Evolutionary conservation across 306 rosid genomes (phyloP).

Genomic region (Lathyrus aphaca): DNA sequence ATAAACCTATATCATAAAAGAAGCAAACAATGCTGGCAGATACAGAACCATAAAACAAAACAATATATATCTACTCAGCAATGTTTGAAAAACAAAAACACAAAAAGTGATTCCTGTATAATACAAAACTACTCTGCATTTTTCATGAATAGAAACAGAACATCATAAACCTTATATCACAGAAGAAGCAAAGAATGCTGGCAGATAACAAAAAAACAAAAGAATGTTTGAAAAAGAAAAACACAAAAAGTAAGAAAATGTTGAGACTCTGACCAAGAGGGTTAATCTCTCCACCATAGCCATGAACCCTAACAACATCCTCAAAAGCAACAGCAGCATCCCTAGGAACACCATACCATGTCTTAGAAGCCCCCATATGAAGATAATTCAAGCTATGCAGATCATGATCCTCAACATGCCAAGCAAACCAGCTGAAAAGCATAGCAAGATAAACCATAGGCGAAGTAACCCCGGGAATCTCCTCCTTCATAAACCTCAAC

Average conservation of each 20-base stretch:
- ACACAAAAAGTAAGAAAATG: neutral
- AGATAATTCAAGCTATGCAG: conserved; percentile 91
- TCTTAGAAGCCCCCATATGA: conserved; percentile 92
- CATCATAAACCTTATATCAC: neutral
- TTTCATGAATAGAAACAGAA: conserved; percentile 26
- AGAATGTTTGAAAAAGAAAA: neutral
- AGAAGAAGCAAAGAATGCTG: neutral
- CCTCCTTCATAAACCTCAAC: conserved; percentile 98
- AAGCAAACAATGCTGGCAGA: neutral
- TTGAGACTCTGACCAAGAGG: conserved; percentile 78
- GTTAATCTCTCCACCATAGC: conserved; percentile 91
- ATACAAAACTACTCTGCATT: conserved; percentile 7
- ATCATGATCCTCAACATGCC: conserved; percentile 99
- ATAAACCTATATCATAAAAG: neutral
- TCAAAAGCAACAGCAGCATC: conserved; percentile 96
- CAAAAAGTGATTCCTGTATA: neutral
- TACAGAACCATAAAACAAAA: conserved; percentile 1
- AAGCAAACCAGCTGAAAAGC: conserved; percentile 99
- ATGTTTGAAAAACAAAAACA: neutral
- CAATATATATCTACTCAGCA: neutral
- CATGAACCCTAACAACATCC: conserved; percentile 93
- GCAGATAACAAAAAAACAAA: neutral
- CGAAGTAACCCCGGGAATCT: conserved; percentile 95
- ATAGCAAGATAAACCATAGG: conserved; percentile 97
- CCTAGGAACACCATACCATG: conserved; percentile 95